Conservation (phyloP, 179 eudicot species). For the Nepenthes alata region DNA sequence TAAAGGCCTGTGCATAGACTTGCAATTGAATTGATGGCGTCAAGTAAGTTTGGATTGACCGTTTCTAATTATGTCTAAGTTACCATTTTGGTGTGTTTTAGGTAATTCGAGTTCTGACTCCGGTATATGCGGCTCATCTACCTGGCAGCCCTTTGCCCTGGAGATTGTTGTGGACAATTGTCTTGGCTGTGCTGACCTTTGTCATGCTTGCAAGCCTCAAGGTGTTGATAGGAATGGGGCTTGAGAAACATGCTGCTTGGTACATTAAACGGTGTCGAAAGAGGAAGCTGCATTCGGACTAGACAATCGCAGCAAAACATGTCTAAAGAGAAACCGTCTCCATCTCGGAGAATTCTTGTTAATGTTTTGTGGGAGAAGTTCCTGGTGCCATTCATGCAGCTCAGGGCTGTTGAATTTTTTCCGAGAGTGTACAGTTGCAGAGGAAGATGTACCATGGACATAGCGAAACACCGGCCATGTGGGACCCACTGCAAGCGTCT, state of each 20-base stretch:
- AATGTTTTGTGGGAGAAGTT: no score
- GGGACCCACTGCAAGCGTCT: no score
- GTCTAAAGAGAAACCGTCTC: no score
- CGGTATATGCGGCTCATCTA: slow-evolving; percentile 77
- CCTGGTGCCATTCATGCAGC: no score
- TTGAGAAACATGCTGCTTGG: slow-evolving; percentile 76
- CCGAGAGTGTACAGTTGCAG: no score
- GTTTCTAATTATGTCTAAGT: background rate
- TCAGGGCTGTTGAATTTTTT: no score
- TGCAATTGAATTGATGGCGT: no score
- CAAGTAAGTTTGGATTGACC: no score
- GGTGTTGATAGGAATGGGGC: slow-evolving; percentile 77
- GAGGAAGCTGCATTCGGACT: slow-evolving; percentile 76
- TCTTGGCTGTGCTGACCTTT: slow-evolving; percentile 46
- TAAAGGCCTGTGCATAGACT: no score
- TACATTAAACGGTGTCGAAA: slow-evolving; percentile 61
- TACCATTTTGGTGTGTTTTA: slow-evolving; percentile 10
- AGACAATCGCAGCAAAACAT: background rate
- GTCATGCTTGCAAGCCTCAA: slow-evolving; percentile 83
- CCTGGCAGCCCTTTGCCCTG: slow-evolving; percentile 54
- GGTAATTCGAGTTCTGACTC: slow-evolving; percentile 81
- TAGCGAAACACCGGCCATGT: no score
- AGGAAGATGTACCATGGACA: no score
- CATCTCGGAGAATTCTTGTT: no score
- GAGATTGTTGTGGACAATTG: slow-evolving; percentile 69